Evolutionary conservation across 2,329 filamentous ascomycete species (phyloP).

Genomic region (Nothopassalora personata): DNA sequence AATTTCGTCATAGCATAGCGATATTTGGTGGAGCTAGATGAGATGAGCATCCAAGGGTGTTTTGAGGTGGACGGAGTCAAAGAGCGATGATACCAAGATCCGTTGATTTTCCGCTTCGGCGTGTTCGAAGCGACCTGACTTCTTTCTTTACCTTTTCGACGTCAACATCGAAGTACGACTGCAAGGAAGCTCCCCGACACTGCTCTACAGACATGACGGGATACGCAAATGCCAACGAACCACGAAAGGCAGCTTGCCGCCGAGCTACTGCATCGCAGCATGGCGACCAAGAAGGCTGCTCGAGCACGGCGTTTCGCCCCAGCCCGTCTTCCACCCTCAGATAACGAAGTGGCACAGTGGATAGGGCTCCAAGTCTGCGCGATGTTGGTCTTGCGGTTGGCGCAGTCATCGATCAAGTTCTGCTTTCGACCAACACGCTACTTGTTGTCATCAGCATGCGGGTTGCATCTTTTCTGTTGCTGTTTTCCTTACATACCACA

Average conservation of each 20-base stretch:
- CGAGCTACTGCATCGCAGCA: not conserved
- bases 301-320: not conserved
- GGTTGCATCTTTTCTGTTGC: not conserved
- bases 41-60: not conserved
- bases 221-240: not conserved
- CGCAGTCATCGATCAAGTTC: not conserved
- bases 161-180: not conserved
- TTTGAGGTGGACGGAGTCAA: not conserved
- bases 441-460: not conserved
- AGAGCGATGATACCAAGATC: not conserved
- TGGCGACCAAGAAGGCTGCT: not conserved
- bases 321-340: not conserved
- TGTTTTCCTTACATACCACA: not conserved
- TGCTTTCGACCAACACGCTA: not conserved
- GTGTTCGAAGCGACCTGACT: not conserved
- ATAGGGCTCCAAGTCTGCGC: not conserved
- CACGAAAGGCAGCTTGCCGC: not conserved
- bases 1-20: constrained; percentile 5
- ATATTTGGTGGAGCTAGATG: not conserved
- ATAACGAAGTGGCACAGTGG: not conserved
- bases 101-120: not conserved
- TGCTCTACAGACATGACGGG: not conserved
- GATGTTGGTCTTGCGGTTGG: not conserved
- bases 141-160: not conserved
- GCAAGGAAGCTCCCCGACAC: not conserved